Conservation (phyloP, 768 basidiomycete species). For the Wakefieldia striispora region DNA sequence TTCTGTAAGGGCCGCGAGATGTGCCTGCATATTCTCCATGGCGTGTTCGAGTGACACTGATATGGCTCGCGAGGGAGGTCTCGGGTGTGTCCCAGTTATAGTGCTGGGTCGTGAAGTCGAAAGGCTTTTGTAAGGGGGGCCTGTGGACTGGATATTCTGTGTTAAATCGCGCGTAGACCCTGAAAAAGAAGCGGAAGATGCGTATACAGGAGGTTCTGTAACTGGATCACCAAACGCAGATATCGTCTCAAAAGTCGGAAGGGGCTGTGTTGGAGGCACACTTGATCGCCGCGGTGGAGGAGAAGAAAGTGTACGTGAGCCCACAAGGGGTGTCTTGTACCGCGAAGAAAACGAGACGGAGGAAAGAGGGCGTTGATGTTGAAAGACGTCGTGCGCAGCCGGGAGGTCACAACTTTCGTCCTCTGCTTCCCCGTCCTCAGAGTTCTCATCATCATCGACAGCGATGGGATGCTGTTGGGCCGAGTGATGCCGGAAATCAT, state of each 20-base stretch:
- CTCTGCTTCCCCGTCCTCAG: conserved; percentile 48
- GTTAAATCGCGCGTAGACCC: conserved; percentile 39
- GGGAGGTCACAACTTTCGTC: conserved; percentile 48
- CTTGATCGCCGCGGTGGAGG: conserved; percentile 42
- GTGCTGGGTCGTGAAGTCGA: conserved; percentile 36
- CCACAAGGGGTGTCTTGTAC: conserved; percentile 75
- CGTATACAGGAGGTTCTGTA: conserved; percentile 37
- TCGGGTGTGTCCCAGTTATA: conserved; percentile 31
- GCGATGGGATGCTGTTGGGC: conserved; percentile 14
- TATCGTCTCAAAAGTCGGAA: conserved; percentile 65
- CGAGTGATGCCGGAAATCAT: conserved; percentile 12
- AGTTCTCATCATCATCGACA: conserved; percentile 34
- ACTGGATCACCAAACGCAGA: conserved; percentile 66
- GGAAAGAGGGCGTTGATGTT: conserved; percentile 60
- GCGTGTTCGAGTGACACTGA: conserved; percentile 59
- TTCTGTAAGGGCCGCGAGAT: conserved; percentile 78
- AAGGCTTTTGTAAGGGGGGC: conserved; percentile 35
- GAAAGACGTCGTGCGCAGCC: conserved; percentile 37
- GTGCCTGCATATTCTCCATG: conserved; percentile 76
- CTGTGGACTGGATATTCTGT: conserved; percentile 37
- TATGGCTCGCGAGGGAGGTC: conserved; percentile 42
- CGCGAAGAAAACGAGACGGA: conserved; percentile 62
- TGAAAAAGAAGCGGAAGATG: conserved; percentile 37
- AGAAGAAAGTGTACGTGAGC: conserved; percentile 58
- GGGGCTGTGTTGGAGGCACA: conserved; percentile 68